These are phyloP conservation scores for Forsythia suspensa DNA, from an alignment of 257 asterid genomes.

Conservation along the genomic window DNA sequence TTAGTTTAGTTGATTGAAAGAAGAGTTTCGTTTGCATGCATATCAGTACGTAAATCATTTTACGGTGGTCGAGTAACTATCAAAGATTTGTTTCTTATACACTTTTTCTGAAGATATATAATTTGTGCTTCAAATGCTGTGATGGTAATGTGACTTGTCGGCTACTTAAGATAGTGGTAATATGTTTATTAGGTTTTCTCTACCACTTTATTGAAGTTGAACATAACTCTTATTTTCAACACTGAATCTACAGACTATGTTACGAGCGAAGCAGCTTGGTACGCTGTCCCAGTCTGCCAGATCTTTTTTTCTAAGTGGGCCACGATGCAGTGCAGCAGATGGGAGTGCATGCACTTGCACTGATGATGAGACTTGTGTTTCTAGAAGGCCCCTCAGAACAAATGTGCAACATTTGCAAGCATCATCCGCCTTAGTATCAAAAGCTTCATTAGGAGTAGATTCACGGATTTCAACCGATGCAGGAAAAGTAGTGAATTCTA, in stretches of 20 bases:
- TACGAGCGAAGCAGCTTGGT: constrained; percentile 84
- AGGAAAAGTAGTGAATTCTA: constrained; percentile 38
- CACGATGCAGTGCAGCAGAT: constrained; percentile 76
- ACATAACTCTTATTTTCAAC: neutral
- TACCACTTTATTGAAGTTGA: neutral
- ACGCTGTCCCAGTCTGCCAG: constrained; percentile 88
- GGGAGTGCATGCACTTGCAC: constrained; percentile 83
- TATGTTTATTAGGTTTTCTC: neutral
- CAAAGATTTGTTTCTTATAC: neutral
- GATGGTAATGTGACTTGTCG: neutral
- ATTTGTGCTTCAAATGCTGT: neutral
- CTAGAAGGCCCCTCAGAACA: constrained; percentile 54
- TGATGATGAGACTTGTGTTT: constrained; percentile 73
- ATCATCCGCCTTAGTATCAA: constrained; percentile 42
- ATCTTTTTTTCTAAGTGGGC: constrained; percentile 66
- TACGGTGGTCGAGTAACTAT: neutral
- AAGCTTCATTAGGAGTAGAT: constrained; percentile 51
- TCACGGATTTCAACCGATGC: constrained; percentile 52
- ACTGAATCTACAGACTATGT: constrained; percentile 63
- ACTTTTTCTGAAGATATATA: neutral
- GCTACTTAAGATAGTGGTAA: neutral
- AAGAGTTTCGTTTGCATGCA: neutral
- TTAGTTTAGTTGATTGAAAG: neutral
- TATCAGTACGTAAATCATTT: neutral
- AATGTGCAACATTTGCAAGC: constrained; percentile 40